phyloP scores from a whole-genome alignment of 805 yeast genomes.

The Kuraishia molischiana region DNA sequence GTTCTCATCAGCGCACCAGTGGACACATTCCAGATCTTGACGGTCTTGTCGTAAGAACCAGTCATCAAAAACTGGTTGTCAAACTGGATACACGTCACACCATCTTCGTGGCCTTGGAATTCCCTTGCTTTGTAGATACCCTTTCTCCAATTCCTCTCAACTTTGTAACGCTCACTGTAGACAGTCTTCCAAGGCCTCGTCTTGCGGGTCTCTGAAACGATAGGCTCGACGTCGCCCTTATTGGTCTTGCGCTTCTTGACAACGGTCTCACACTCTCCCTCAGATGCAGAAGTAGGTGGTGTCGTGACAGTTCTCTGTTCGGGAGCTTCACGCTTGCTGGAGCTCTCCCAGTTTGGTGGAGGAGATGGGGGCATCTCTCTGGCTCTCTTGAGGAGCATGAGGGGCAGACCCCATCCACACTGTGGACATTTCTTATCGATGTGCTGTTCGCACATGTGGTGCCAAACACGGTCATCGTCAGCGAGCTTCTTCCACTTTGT shows the following conservation, averaged over 20 bases:
- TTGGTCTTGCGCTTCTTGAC: not conserved
- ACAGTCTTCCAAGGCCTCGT: conserved; percentile 94
- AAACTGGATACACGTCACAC: conserved; percentile 82
- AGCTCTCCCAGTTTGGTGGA: conserved; percentile 9
- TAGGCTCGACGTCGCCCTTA: not conserved
- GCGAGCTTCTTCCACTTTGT: conserved; percentile 82
- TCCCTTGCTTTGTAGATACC: conserved; percentile 57
- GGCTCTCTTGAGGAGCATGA: conserved; percentile 79
- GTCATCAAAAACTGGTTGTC: conserved; percentile 74
- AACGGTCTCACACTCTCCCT: not conserved
- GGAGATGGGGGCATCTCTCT: conserved; percentile 28
- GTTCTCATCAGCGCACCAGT: conserved; percentile 71
- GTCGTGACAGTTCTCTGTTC: conserved; percentile 11
- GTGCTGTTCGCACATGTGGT: conserved; percentile 96
- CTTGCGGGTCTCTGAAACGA: conserved; percentile 16
- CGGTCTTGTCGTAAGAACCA: conserved; percentile 85
- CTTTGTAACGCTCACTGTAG: conserved; percentile 80
- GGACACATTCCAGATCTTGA: conserved; percentile 87
- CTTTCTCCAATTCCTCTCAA: conserved; percentile 92
- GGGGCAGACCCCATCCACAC: conserved; percentile 98
- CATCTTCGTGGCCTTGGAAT: conserved; percentile 79
- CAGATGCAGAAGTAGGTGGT: not conserved
- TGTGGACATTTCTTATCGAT: conserved; percentile 95
- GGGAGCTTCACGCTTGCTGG: conserved; percentile 10
- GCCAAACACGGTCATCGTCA: conserved; percentile 96